These are phyloP conservation scores for Keithomyces neogunnii DNA, from an alignment of 2,329 filamentous ascomycete genomes.

Conservation along the genomic window DNA sequence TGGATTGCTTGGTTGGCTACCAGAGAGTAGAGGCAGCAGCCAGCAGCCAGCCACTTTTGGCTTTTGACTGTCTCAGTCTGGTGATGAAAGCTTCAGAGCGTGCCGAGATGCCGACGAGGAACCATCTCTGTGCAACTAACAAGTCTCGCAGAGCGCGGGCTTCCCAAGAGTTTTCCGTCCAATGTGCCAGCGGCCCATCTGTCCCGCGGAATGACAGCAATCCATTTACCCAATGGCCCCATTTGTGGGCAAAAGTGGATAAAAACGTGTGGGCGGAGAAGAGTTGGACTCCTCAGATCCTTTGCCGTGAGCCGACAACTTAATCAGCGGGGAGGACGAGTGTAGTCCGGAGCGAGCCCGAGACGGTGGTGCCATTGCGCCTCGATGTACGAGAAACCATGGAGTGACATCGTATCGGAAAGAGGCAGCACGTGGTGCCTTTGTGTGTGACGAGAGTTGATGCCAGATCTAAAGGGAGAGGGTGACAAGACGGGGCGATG, in stretches of 20 bases:
- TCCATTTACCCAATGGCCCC: neutral
- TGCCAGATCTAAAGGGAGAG: too few species aligned
- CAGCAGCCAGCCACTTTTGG: neutral
- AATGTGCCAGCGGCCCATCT: too few species aligned
- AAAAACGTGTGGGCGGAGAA: neutral
- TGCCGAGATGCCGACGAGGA: neutral
- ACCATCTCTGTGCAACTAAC: neutral
- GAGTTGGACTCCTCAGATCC: neutral
- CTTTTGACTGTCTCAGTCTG: neutral
- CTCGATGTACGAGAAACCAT: too few species aligned
- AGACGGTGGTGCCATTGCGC: neutral
- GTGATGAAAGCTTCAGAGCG: neutral
- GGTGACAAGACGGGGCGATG: too few species aligned
- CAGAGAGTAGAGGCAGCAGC: too few species aligned
- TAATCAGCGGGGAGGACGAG: neutral
- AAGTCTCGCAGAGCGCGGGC: neutral
- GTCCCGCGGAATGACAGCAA: too few species aligned
- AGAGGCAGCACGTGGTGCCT: too few species aligned
- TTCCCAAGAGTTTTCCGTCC: too few species aligned
- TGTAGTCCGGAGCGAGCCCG: neutral
- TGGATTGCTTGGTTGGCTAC: too few species aligned
- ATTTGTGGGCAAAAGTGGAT: neutral
- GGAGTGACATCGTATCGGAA: too few species aligned
- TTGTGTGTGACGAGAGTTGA: too few species aligned
- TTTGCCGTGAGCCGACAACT: constrained; percentile 5